These are phyloP conservation scores for Lobulomyces angularis DNA, from an alignment of 192 early-diverging fungal species.

Conservation along the genomic window DNA sequence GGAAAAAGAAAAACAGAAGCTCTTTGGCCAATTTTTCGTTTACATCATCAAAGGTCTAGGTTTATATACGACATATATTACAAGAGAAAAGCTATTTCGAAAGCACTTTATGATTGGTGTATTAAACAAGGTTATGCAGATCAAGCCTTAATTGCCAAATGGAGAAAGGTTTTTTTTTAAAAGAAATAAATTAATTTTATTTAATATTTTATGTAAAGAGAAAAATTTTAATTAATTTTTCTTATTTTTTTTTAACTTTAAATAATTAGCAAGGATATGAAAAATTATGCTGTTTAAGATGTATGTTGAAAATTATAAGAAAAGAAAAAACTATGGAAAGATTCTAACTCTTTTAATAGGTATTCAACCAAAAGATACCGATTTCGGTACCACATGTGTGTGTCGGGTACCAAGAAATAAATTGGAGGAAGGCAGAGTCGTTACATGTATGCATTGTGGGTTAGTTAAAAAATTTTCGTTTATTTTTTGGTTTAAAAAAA, in stretches of 20 bases:
- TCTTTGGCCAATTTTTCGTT: constrained; percentile 83
- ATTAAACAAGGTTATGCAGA: constrained; percentile 87
- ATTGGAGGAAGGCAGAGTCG: constrained; percentile 74
- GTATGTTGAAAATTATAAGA: too few relatives aligned
- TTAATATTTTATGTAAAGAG: background rate
- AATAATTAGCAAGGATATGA: constrained; percentile 73
- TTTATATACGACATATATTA: constrained; percentile 96
- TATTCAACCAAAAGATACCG: constrained; percentile 95
- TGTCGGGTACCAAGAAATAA: constrained; percentile 90
- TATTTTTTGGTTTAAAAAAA: background rate
- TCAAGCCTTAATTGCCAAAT: constrained; percentile 89
- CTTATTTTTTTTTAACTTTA: background rate
- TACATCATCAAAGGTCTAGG: constrained; percentile 94
- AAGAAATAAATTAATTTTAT: background rate
- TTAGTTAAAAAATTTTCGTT: constrained; percentile 24
- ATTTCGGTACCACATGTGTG: constrained; percentile 92
- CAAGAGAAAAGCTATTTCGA: constrained; percentile 86
- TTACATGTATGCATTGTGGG: constrained; percentile 93
- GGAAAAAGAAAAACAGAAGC: constrained; percentile 89
- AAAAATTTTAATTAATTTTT: background rate
- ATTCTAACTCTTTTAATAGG: too few relatives aligned
- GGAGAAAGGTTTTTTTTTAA: constrained; percentile 65
- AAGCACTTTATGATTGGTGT: constrained; percentile 85
- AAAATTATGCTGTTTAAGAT: constrained; percentile 90
- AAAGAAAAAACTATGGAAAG: too few relatives aligned